These are phyloP conservation scores for Macrophomina tecta DNA, from an alignment of 2,329 filamentous ascomycete species.

Conservation along the genomic window DNA sequence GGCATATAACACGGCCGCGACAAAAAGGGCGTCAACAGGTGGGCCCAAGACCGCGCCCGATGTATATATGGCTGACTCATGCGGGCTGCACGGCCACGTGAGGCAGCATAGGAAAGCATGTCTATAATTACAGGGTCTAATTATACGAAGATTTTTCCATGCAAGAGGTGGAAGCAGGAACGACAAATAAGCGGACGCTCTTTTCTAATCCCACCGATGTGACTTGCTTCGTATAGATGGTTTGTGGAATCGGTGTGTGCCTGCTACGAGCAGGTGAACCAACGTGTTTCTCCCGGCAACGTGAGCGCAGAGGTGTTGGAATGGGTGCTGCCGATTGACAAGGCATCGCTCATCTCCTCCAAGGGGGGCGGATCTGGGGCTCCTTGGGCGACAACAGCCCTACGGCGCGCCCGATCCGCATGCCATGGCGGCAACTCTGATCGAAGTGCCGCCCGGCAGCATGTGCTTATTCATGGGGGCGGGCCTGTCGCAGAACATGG, in stretches of 20 bases:
- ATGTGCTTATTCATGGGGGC: conserved; percentile 1
- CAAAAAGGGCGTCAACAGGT: not conserved
- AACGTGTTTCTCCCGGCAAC: not conserved
- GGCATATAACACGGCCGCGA: not conserved
- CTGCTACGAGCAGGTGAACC: not conserved
- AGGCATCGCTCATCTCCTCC: not conserved
- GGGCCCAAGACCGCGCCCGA: not conserved
- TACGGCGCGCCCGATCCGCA: conserved; percentile 2
- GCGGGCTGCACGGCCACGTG: conserved; percentile 5
- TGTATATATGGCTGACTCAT: conserved; percentile 6
- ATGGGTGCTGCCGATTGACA: not conserved
- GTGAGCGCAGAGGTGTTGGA: not conserved
- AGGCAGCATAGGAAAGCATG: conserved; percentile 9
- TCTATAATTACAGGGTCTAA: conserved; percentile 15
- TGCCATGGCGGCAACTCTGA: conserved; percentile 2
- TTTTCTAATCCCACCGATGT: conserved; percentile 14
- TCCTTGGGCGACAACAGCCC: conserved; percentile 17
- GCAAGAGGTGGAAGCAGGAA: conserved; percentile 2
- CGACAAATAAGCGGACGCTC: not conserved
- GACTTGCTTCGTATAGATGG: not conserved
- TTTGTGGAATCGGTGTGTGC: not conserved
- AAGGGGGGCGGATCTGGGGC: conserved; percentile 11
- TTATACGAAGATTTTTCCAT: not conserved
- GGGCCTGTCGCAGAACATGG: not conserved
- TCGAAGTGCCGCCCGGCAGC: not conserved